phyloP scores from a whole-genome alignment of 371 early-diverging fungal genomes.

The Gilbertella persicaria region DNA sequence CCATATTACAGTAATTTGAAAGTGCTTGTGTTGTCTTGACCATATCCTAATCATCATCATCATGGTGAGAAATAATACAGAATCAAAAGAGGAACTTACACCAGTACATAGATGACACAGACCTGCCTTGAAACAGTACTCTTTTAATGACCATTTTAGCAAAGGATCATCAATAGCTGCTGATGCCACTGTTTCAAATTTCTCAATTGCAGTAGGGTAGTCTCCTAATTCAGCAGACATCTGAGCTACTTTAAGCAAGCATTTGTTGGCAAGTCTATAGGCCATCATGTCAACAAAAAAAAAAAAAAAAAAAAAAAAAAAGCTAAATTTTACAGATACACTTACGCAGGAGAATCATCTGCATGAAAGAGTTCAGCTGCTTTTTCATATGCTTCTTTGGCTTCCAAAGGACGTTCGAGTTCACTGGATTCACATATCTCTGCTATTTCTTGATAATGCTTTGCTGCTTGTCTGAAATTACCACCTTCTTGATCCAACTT shows the following conservation, averaged over 20 bases:
- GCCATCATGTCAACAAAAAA: too few relatives aligned
- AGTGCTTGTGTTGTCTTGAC: slow-evolving; percentile 41
- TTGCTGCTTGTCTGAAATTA: slow-evolving; percentile 90
- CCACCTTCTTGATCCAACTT: slow-evolving; percentile 80
- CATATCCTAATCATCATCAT: slow-evolving; percentile 29
- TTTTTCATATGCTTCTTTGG: slow-evolving; percentile 83
- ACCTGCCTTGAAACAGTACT: slow-evolving; percentile 94
- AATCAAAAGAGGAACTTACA: slow-evolving; percentile 46
- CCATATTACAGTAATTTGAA: slow-evolving; percentile 62
- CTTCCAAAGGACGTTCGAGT: slow-evolving; percentile 72
- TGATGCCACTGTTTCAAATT: slow-evolving; percentile 85
- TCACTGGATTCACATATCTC: slow-evolving; percentile 85
- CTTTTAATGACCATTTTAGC: slow-evolving; percentile 93
- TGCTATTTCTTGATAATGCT: slow-evolving; percentile 91
- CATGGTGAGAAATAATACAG: background rate
- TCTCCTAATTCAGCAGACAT: slow-evolving; percentile 87
- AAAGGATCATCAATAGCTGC: slow-evolving; percentile 86
- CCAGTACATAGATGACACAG: slow-evolving; percentile 83
- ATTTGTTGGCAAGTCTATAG: slow-evolving; percentile 84
- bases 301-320: background rate
- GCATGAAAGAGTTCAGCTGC: slow-evolving; percentile 92
- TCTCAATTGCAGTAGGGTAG: slow-evolving; percentile 86
- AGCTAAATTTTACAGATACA: too few relatives aligned
- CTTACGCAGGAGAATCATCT: slow-evolving; percentile 90
- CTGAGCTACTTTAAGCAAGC: slow-evolving; percentile 87